phyloP scores from a whole-genome alignment of 345 rosid genomes.

The Ailanthus altissimus region DNA sequence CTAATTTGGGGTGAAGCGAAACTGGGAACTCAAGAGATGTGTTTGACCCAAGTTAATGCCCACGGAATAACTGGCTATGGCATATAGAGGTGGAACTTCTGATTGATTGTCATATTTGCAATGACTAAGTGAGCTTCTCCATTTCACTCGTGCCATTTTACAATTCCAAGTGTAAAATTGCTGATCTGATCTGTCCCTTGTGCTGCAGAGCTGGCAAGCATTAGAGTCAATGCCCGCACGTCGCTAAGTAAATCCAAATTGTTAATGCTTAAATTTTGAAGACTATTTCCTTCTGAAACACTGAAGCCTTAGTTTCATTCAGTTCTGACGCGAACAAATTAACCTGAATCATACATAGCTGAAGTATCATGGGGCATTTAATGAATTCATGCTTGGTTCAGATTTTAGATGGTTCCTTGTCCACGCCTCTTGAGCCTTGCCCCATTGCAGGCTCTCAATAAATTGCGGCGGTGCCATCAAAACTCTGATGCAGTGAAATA shows the following conservation, averaged over 20 bases:
- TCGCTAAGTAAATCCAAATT: conserved; percentile 28
- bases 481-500: too few species aligned
- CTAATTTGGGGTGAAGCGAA: conserved; percentile 44
- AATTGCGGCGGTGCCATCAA: too few species aligned
- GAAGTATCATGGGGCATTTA: neutral
- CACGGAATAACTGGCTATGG: conserved; percentile 43
- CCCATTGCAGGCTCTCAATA: too few species aligned
- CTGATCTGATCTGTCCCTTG: neutral
- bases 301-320: neutral
- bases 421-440: too few species aligned
- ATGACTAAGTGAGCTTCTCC: conserved; percentile 15
- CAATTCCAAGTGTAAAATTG: conserved; percentile 35
- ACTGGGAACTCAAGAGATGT: conserved; percentile 32
- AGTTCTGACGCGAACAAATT: neutral
- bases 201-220: conserved; percentile 5
- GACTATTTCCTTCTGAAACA: neutral
- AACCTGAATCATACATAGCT: neutral
- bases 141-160: neutral
- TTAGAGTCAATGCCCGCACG: conserved; percentile 10
- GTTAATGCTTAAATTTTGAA: neutral
- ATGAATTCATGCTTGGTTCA: neutral
- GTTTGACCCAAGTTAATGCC: conserved; percentile 32
- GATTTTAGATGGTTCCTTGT: neutral
- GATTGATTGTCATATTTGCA: neutral
- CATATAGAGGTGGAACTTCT: conserved; percentile 29